Evolutionary conservation across 2,329 filamentous ascomycete genomes (phyloP).

Genomic region (Penicillium sp.): DNA sequence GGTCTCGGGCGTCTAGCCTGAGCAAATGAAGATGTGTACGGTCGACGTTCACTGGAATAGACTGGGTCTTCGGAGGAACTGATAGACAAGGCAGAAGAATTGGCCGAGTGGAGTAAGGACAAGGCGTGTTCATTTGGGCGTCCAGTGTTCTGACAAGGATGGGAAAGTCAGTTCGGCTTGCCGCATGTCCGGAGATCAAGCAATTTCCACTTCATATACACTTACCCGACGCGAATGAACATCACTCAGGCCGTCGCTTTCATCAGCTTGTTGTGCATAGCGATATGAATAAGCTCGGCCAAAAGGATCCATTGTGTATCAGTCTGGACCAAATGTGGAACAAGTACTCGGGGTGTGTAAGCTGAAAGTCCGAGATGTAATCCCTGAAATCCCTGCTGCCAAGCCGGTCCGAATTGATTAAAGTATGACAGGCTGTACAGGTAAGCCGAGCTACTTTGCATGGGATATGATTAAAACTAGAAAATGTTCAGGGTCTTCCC

Average conservation of each 20-base stretch:
- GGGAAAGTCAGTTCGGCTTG: conserved; percentile 3
- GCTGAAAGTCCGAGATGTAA: neutral
- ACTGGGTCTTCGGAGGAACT: neutral
- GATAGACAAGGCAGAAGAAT: neutral
- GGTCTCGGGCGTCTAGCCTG: neutral
- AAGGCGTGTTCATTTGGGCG: neutral
- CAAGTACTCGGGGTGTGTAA: neutral
- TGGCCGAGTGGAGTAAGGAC: neutral
- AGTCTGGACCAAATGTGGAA: neutral
- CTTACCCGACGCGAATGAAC: neutral
- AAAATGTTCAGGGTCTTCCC: neutral
- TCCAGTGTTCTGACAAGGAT: neutral
- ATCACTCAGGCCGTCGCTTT: neutral
- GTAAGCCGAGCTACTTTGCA: neutral
- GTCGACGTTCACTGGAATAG: neutral
- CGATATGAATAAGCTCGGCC: neutral
- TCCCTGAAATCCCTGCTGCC: neutral
- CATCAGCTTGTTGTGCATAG: neutral
- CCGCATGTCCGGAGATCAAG: neutral
- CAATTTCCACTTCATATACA: conserved; percentile 3
- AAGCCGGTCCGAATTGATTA: conserved; percentile 4
- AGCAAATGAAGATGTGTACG: neutral
- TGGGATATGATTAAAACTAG: neutral
- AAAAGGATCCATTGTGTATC: neutral
- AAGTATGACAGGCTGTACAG: conserved; percentile 3